Percentiles rank a stretch among this genome's conserved stretches.
phyloP scores from a whole-genome alignment of 805 yeast species.

The Wickerhamomyces queroliae region DNA sequence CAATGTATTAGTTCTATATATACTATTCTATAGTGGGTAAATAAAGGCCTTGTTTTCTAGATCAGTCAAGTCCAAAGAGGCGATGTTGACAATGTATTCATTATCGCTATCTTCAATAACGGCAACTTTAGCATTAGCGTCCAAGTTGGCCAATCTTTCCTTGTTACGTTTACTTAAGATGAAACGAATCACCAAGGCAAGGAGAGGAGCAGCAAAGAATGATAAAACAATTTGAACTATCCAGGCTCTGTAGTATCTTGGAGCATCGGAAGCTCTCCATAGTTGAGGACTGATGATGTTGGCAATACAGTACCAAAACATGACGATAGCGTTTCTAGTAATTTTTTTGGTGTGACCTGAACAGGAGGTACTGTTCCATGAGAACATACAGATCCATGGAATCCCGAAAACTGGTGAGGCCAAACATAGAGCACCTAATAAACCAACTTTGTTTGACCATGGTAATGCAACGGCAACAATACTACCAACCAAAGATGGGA shows the following conservation, averaged over 20 bases:
- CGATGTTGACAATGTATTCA: slow-evolving; percentile 31
- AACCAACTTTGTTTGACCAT: slow-evolving; percentile 38
- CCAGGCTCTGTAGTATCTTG: slow-evolving; percentile 44
- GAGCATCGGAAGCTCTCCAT: slow-evolving; percentile 43
- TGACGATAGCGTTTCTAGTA: slow-evolving; percentile 37
- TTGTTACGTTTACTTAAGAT: slow-evolving; percentile 40
- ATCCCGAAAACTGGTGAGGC: slow-evolving; percentile 41
- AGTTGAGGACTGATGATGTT: slow-evolving; percentile 53
- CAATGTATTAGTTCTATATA: too few species aligned
- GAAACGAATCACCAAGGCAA: slow-evolving; percentile 37
- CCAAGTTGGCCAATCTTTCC: slow-evolving; percentile 25
- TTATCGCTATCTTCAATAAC: slow-evolving; percentile 25
- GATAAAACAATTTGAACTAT: slow-evolving; percentile 50
- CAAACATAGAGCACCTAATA: slow-evolving; percentile 41
- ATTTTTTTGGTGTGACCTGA: slow-evolving; percentile 48
- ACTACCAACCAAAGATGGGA: slow-evolving; percentile 40
- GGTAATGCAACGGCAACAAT: slow-evolving; percentile 40
- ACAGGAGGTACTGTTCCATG: slow-evolving; percentile 28
- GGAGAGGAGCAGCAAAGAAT: slow-evolving; percentile 38
- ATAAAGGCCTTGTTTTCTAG: slow-evolving; percentile 43
- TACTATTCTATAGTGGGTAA: slow-evolving; percentile 43
- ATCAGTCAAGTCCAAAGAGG: slow-evolving; percentile 45
- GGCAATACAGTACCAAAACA: slow-evolving; percentile 41
- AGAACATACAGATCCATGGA: slow-evolving; percentile 32
- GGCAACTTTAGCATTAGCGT: slow-evolving; percentile 20